These are phyloP conservation scores for Rheum nobile DNA, from an alignment of 148 eudicot species.

Conservation along the genomic window DNA sequence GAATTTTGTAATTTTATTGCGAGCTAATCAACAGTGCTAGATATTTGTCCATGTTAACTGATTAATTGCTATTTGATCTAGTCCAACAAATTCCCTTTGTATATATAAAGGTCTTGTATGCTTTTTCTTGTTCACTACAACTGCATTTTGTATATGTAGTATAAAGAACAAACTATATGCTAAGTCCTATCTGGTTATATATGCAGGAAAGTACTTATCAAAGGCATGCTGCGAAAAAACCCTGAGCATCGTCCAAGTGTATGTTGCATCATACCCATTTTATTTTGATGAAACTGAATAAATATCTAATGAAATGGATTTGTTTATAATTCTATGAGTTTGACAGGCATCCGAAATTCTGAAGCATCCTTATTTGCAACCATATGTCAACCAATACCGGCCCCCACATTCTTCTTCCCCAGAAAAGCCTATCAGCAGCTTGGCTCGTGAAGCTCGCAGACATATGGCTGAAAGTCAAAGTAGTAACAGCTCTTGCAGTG, in stretches of 20 bases:
- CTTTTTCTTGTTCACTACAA: not conserved
- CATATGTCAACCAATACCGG: constrained; percentile 71
- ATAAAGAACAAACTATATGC: not conserved
- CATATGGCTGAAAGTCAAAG: constrained; percentile 72
- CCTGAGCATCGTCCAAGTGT: constrained; percentile 90
- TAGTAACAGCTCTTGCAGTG: constrained; percentile 90
- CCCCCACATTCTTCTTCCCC: constrained; percentile 31
- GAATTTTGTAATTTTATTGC: not conserved
- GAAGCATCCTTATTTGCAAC: constrained; percentile 88
- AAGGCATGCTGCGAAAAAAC: constrained; percentile 87
- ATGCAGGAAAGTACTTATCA: constrained; percentile 59
- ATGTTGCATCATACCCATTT: constrained; percentile 17
- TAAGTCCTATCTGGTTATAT: not conserved
- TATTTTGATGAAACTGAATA: not conserved
- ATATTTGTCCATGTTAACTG: no score
- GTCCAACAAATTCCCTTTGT: not conserved
- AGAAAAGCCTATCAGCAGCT: constrained; percentile 40
- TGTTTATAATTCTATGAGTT: not conserved
- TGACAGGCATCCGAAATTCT: constrained; percentile 80
- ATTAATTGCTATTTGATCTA: not conserved
- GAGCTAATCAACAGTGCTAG: not conserved
- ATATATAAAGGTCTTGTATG: not conserved
- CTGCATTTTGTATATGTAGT: constrained; percentile 54
- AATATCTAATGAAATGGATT: not conserved
- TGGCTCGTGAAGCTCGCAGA: constrained; percentile 36